phyloP scores from a whole-genome alignment of 345 rosid genomes.

The Leavenworthia alabamica region DNA sequence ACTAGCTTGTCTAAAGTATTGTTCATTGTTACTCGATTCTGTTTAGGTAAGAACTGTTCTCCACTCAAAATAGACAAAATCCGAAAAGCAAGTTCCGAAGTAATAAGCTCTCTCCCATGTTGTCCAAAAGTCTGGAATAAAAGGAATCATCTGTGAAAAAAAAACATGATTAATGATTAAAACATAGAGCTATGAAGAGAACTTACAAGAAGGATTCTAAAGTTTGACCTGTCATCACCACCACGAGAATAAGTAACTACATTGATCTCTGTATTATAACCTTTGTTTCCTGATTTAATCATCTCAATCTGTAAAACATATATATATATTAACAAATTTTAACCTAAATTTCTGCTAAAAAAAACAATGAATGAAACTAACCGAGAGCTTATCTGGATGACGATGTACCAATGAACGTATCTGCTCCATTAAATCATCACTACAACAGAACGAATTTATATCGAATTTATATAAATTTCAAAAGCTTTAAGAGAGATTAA shows the following conservation, averaged over 20 bases:
- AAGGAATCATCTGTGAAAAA: constrained; percentile 94
- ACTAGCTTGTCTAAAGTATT: constrained; percentile 58
- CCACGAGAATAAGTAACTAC: constrained; percentile 60
- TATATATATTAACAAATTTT: neutral
- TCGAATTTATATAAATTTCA: neutral
- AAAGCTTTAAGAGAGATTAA: neutral
- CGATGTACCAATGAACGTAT: constrained; percentile 57
- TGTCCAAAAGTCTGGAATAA: constrained; percentile 99
- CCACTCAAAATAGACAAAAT: constrained; percentile 79
- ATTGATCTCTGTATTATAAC: constrained; percentile 57
- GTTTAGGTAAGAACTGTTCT: constrained; percentile 63
- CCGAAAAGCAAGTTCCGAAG: constrained; percentile 78
- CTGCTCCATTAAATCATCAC: constrained; percentile 59
- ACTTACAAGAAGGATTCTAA: constrained; percentile 95
- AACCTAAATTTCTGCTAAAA: neutral
- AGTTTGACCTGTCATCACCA: constrained; percentile 54
- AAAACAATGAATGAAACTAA: constrained; percentile 13
- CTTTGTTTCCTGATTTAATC: constrained; percentile 54
- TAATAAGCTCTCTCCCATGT: constrained; percentile 95
- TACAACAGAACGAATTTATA: constrained; percentile 24
- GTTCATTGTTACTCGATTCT: constrained; percentile 37
- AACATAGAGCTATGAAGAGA: neutral
- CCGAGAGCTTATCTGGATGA: constrained; percentile 68
- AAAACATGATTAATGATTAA: constrained; percentile 33
- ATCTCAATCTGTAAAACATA: constrained; percentile 47